Percentiles rank a stretch among this genome's conserved stretches.
Evolutionary conservation across 768 basidiomycete genomes (phyloP).

Genomic region (Neoboletus magnificus): DNA sequence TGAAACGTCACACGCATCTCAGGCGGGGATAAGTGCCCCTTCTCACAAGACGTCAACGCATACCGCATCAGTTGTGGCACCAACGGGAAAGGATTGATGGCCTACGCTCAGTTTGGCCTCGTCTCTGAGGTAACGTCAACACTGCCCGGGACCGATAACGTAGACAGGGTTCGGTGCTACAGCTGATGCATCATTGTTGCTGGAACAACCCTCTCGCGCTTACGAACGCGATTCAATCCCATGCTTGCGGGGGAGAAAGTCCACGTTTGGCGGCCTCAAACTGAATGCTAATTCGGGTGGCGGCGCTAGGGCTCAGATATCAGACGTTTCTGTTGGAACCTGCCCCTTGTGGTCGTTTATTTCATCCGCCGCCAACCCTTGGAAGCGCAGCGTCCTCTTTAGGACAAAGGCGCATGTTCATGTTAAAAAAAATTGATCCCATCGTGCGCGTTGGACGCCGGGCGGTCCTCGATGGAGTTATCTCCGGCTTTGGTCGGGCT

Average conservation of each 20-base stretch:
- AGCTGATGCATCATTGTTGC: constrained; percentile 10
- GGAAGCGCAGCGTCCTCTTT: constrained; percentile 8
- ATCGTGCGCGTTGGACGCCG: neutral
- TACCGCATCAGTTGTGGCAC: neutral
- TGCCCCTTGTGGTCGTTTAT: constrained; percentile 23
- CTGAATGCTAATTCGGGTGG: constrained; percentile 12
- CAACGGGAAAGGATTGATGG: neutral
- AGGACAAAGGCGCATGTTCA: constrained; percentile 10
- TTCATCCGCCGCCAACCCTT: constrained; percentile 1
- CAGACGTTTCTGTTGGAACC: constrained; percentile 34
- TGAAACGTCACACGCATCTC: constrained; percentile 8
- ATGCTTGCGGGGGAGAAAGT: neutral
- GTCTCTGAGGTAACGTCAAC: constrained; percentile 6
- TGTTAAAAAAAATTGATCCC: neutral
- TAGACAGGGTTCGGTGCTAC: constrained; percentile 1
- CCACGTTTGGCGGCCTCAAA: constrained; percentile 25
- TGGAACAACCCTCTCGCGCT: constrained; percentile 1
- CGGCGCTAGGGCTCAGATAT: constrained; percentile 7
- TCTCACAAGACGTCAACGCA: constrained; percentile 8
- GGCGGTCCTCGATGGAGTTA: constrained; percentile 13
- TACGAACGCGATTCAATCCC: neutral
- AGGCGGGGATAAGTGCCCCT: neutral
- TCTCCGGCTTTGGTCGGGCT: constrained; percentile 1
- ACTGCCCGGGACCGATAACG: constrained; percentile 20
- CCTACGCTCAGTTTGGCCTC: neutral